phyloP scores from a whole-genome alignment of 2,329 filamentous ascomycete genomes.

The Alternaria viburni region DNA sequence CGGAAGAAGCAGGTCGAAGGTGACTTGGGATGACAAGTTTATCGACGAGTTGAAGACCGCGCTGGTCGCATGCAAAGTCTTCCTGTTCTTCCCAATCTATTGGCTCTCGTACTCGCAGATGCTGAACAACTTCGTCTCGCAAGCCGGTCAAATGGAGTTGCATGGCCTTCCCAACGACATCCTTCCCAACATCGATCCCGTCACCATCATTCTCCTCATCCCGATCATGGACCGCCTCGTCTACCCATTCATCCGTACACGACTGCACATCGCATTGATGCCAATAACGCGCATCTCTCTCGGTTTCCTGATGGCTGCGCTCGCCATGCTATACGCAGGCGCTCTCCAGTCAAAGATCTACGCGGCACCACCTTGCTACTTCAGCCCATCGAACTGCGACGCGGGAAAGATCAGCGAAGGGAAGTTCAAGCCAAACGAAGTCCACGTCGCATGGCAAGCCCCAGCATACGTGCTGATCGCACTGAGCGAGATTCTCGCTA shows the following conservation, averaged over 20 bases:
- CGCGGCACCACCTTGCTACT: constrained; percentile 59
- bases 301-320: constrained; percentile 60
- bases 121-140: constrained; percentile 57
- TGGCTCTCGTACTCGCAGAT: constrained; percentile 55
- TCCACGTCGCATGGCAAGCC: constrained; percentile 55
- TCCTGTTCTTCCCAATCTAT: constrained; percentile 59
- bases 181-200: constrained; percentile 56
- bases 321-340: constrained; percentile 63
- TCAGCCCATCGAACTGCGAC: constrained; percentile 48
- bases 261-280: constrained; percentile 48
- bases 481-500: constrained; percentile 55
- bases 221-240: constrained; percentile 54
- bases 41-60: constrained; percentile 74
- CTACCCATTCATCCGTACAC: constrained; percentile 54
- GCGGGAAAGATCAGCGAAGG: constrained; percentile 41
- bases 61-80: constrained; percentile 72
- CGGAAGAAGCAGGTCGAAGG: constrained; percentile 50
- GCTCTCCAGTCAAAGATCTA: constrained; percentile 65
- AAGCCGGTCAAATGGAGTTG: constrained; percentile 56
- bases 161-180: constrained; percentile 57
- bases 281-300: constrained; percentile 63
- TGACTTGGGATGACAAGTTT: constrained; percentile 72
- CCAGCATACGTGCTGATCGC: constrained; percentile 56
- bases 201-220: constrained; percentile 56
- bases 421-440: constrained; percentile 47